Evolutionary conservation across 148 eudicot species (phyloP), one percentile per base, ranked within the genome.

Genomic region (Rhododendron mucronatum): DNA sequence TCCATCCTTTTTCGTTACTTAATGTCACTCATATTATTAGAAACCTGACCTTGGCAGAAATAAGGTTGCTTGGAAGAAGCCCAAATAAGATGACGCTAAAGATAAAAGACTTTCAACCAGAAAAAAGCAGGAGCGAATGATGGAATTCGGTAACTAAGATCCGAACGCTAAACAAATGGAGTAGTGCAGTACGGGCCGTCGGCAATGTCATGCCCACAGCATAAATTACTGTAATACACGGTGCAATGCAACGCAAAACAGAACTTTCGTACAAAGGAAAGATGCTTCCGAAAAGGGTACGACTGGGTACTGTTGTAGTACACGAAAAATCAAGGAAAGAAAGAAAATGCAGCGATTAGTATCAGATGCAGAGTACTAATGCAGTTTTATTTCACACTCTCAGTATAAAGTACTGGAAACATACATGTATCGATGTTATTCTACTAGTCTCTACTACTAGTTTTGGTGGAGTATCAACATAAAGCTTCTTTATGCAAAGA

Each of bases 401-500:
- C 71, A 81, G 86, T 76, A 71, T 59, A 87, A 87, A 88, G 75
- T 26, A 45, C 71, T 28, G 83, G 53, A 86, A 51, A n/a, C n/a
- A 33, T 30, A 33, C 8, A 71, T 33, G 6, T 5, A 13, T 39
- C 77, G 76, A 79, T 86, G 89, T 89, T 92, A 91, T 92, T 92
- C 92, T 88, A n/a, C 84, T 80, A 16, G 18, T 16, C 6, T 55
- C 61, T 55, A 55, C 61, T 16, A 76, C 87, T 86, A 86, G 86
- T 85, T 69, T 87, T 82, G 91, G 93, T 92, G 96, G 91, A 92
- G 95, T 86, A 91, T 88, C 91, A 87, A 55, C 83, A 89, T 90
- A 95, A 95, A 93, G 96, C 89, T 73, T 83, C 92, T 92, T 95
- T 92, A 89, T 87, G 87, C 90, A 81, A 86, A 89, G 85, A 82